phyloP scores from a whole-genome alignment of 2,329 filamentous ascomycete genomes.

The Leptosphaerulina australis region DNA sequence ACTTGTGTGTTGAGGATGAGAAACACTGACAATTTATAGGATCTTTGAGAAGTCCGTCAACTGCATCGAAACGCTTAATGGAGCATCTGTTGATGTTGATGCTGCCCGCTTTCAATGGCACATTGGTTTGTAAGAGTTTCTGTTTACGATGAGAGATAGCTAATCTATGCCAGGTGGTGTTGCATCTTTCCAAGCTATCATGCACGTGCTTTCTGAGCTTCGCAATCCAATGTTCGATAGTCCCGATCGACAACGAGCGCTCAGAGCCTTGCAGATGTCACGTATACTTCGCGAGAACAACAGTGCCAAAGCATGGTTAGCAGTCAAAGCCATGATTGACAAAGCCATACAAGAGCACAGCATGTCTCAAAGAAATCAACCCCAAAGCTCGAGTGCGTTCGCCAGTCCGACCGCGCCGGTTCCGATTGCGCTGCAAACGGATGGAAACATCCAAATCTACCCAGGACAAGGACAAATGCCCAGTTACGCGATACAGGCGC shows the following conservation, averaged over 20 bases:
- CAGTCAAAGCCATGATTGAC: constrained; percentile 48
- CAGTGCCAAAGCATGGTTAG: constrained; percentile 45
- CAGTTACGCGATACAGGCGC: constrained; percentile 21
- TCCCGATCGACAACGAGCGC: constrained; percentile 44
- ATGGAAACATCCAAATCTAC: constrained; percentile 24
- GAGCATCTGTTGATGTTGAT: constrained; percentile 43
- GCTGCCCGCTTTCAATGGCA: constrained; percentile 49
- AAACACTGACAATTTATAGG: constrained; percentile 23
- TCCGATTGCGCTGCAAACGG: constrained; percentile 16
- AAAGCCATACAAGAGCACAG: constrained; percentile 38
- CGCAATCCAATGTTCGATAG: constrained; percentile 45
- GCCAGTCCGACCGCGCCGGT: constrained; percentile 18
- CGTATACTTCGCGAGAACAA: constrained; percentile 43
- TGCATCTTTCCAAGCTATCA: constrained; percentile 47
- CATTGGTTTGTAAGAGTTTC: constrained; percentile 32
- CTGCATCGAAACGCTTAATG: constrained; percentile 46
- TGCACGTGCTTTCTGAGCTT: constrained; percentile 49
- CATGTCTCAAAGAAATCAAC: constrained; percentile 22
- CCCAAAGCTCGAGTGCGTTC: constrained; percentile 27
- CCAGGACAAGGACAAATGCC: constrained; percentile 24
- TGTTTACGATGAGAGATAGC: not conserved
- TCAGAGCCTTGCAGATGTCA: constrained; percentile 43
- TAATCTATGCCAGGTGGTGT: constrained; percentile 35
- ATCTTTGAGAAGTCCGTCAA: constrained; percentile 50
- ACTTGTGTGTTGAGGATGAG: not conserved